Evolutionary conservation across 192 early-diverging fungal genomes (phyloP).

Genomic region (Spinellus fusiger): DNA sequence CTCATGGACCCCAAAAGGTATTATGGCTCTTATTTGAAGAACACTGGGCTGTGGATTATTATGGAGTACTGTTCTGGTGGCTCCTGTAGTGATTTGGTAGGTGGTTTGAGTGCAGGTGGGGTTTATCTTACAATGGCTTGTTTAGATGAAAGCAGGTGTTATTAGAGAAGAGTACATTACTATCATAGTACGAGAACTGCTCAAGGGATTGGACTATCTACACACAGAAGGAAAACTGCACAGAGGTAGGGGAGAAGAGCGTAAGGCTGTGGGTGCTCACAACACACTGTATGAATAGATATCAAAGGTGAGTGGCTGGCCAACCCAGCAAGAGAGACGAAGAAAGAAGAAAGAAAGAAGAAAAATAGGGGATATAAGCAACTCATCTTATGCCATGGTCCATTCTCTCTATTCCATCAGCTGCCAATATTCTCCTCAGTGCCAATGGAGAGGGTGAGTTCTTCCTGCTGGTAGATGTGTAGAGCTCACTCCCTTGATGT

Average conservation of each 20-base stretch:
- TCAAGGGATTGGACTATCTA: constrained; percentile 89
- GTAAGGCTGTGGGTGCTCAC: no score
- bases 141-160: constrained; percentile 77
- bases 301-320: constrained; percentile 81
- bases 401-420: constrained; percentile 23
- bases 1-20: constrained; percentile 47
- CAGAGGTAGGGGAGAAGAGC: constrained; percentile 43
- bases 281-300: constrained; percentile 62
- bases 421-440: constrained; percentile 78
- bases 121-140: background rate
- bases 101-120: background rate
- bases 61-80: constrained; percentile 98
- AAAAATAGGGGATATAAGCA: no score
- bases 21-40: constrained; percentile 87
- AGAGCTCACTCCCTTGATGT: no score
- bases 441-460: constrained; percentile 57
- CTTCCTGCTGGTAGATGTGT: no score
- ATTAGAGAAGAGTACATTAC: constrained; percentile 89
- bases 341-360: background rate
- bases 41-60: constrained; percentile 91
- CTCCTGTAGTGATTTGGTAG: constrained; percentile 87
- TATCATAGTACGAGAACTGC: constrained; percentile 83
- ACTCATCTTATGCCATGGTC: background rate
- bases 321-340: no score
- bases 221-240: constrained; percentile 87